Base-by-base conservation (phyloP, 139 green algal species). In the Chlamydomonas sp. region DNA sequence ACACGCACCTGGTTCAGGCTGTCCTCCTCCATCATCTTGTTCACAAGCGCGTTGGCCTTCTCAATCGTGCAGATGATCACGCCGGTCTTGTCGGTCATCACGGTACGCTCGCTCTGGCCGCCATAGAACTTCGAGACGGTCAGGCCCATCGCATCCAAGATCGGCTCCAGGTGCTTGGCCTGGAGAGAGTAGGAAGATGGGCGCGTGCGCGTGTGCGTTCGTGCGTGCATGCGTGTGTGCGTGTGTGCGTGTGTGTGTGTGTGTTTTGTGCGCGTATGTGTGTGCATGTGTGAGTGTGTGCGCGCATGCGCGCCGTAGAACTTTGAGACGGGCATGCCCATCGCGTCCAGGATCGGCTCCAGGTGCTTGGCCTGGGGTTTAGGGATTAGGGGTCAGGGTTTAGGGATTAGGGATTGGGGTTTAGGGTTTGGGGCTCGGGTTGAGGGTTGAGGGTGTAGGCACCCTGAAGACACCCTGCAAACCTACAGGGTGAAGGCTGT, bases 11-110 rank as follows among this genome's bases (percentile, higher is more conserved):
- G 69, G 8, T 71, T 67, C 49, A 96, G 65, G 38, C 69, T 76
- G 8, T 87, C 76, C 29, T 95, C 88, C 74, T 89, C 86, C 60
- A 88, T 50, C 82, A 92, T 83, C 10, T 67, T 61, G 67, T 82
- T 88, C 1, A 95, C 70, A n/a, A 96, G 43, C 5, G 58, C 57
- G 72, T 96, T 95, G 48, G 90, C 90, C 76, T 92, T 95, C 81
- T 96, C 90, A 37, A 96, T 94, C 31, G 90, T 96, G 78, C 78
- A 88, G 36, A 96, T 87, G 20, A 90, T 79, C 37, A 26, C 48
- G 71, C 71, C 71, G 67, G 65, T 77, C 30, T 77, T 49, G 3
- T 48, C 50, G 29, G 71, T 38, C 3, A 81, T 58, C 38, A 73
- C 58, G 29, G 59, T 73, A 26, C 58, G 39, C 43, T 70, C 70